These are phyloP conservation scores for Cucumis hystrix DNA, from an alignment of 306 rosid species.

Conservation along the genomic window DNA sequence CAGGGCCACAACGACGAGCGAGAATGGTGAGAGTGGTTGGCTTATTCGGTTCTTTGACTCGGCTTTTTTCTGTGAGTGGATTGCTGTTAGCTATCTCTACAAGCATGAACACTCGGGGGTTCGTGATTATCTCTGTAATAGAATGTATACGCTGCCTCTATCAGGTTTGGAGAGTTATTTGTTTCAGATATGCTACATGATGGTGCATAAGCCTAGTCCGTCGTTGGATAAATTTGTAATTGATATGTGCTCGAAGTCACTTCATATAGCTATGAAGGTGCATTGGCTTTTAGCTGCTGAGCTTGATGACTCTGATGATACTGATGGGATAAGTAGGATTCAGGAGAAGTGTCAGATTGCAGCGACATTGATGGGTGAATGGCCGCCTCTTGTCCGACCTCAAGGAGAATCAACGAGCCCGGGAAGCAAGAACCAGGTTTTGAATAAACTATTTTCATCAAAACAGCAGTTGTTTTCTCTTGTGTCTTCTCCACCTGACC, in stretches of 20 bases:
- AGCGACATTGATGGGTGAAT: constrained; percentile 86
- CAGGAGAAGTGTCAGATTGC: constrained; percentile 86
- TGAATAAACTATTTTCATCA: constrained; percentile 55
- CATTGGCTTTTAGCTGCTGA: constrained; percentile 90
- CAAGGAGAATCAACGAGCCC: constrained; percentile 31
- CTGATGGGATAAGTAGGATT: constrained; percentile 79
- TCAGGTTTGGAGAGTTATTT: constrained; percentile 85
- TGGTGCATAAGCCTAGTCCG: constrained; percentile 89
- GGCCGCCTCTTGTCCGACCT: constrained; percentile 52
- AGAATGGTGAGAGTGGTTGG: constrained; percentile 92
- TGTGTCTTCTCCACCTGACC: constrained; percentile 49
- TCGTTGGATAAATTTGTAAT: constrained; percentile 93
- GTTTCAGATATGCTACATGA: constrained; percentile 95
- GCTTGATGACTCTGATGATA: constrained; percentile 83
- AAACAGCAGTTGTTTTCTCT: constrained; percentile 67
- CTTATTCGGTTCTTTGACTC: constrained; percentile 96
- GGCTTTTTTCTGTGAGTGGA: constrained; percentile 96
- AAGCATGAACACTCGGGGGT: constrained; percentile 93
- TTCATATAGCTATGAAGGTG: constrained; percentile 87
- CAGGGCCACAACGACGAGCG: constrained; percentile 35
- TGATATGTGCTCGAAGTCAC: constrained; percentile 78
- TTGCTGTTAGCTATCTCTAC: constrained; percentile 90
- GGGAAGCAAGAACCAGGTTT: constrained; percentile 62
- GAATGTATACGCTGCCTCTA: constrained; percentile 94
- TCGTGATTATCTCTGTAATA: constrained; percentile 82